Conservation (phyloP, 805 yeast species). For the Zygotorulaspora chibaensis region DNA sequence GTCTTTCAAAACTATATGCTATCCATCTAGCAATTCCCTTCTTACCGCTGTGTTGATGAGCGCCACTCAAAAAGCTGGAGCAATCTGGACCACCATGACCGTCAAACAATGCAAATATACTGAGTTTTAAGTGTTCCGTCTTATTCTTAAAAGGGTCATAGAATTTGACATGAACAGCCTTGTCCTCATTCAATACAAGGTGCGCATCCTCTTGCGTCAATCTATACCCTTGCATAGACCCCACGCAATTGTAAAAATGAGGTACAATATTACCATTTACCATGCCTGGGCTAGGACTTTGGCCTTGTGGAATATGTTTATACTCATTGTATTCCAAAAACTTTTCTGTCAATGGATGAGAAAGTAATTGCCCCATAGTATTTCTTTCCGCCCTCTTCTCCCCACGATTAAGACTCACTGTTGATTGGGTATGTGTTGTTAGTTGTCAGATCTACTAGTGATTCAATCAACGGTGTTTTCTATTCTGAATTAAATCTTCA, state of each 20-base stretch:
- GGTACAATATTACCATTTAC: conserved; percentile 20
- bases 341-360: conserved; percentile 72
- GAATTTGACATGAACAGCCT: conserved; percentile 36
- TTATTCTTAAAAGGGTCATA: conserved; percentile 31
- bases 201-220: conserved; percentile 75
- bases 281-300: conserved; percentile 4
- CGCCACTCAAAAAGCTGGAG: conserved; percentile 48
- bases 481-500: not conserved
- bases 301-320: conserved; percentile 25
- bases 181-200: conserved; percentile 46
- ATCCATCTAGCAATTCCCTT: conserved; percentile 32
- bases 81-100: conserved; percentile 76
- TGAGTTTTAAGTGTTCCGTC: conserved; percentile 24
- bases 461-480: no score
- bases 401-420: not conserved
- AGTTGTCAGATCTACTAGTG: no score
- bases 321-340: conserved; percentile 43
- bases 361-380: conserved; percentile 66
- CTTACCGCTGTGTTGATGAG: conserved; percentile 14
- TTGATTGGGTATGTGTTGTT: no score
- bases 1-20: conserved; percentile 28
- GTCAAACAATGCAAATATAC: conserved; percentile 69
- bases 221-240: conserved; percentile 77
- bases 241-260: conserved; percentile 53
- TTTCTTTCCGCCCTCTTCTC: not conserved